A percentile compares a stretch with the other conserved stretches of the same genome.
Conservation (phyloP, 805 yeast genomes). For the Clavispora vitiphila region DNA sequence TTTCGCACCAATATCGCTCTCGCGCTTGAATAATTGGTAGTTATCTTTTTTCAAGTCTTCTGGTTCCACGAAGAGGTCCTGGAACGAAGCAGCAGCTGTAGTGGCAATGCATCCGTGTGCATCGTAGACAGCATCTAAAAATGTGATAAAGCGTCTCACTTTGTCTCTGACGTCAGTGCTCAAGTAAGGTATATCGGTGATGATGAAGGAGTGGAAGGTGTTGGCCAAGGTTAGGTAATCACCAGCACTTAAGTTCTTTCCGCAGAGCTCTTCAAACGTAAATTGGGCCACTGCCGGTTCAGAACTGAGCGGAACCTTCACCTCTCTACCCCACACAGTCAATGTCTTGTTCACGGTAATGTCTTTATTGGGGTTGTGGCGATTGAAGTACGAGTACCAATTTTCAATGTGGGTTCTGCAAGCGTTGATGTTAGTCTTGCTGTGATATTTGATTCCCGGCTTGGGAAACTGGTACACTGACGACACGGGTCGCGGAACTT, state of each 20-base stretch:
- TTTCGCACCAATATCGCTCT: constrained; percentile 32
- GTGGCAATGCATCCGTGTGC: constrained; percentile 83
- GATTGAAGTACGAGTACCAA: constrained; percentile 81
- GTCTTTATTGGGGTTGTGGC: constrained; percentile 38
- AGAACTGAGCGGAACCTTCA: constrained; percentile 69
- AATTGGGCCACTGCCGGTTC: constrained; percentile 86
- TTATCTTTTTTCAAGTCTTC: constrained; percentile 51
- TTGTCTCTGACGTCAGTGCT: constrained; percentile 75
- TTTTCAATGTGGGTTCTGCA: constrained; percentile 59
- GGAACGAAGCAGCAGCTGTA: constrained; percentile 82
- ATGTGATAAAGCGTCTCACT: constrained; percentile 88
- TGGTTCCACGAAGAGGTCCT: constrained; percentile 80
- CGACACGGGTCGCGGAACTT: constrained; percentile 76
- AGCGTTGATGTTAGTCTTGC: constrained; percentile 45
- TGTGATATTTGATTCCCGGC: constrained; percentile 51
- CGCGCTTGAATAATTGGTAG: constrained; percentile 37
- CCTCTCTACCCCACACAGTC: constrained; percentile 84
- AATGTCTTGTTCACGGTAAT: constrained; percentile 23
- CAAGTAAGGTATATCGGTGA: constrained; percentile 88
- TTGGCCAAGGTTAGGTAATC: constrained; percentile 84
- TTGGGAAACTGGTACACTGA: constrained; percentile 74
- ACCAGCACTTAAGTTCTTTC: constrained; percentile 84
- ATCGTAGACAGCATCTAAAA: constrained; percentile 93
- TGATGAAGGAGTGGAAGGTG: constrained; percentile 69
- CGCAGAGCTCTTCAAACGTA: constrained; percentile 82